Evolutionary conservation across 2,329 filamentous ascomycete species (phyloP), one percentile per base, ranked within the genome.

Genomic region (Ophiostoma tasmaniense): DNA sequence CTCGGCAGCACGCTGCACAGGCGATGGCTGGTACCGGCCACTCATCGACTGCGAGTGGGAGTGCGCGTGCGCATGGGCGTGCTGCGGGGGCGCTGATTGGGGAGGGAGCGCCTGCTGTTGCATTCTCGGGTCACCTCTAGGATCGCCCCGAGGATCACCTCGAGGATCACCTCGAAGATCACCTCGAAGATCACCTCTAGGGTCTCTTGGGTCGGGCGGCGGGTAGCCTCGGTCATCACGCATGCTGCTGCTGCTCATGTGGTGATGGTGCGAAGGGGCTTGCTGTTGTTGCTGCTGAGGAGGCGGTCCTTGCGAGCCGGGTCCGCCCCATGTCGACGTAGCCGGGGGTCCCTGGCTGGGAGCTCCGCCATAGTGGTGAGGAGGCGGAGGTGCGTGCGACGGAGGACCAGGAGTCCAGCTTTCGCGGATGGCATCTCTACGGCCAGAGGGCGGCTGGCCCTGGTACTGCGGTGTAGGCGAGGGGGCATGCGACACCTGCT

Each of bases 391-490:
- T 30, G 25, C 59, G 66, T 25, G 28, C 11, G 61, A 59, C 25
- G 66, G 66, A 30, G 64, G 67, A 11, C 74, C 74, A 37, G 74
- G 71, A 35, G 75, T 74, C 76, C 79, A 81, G 66, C 76, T 70
- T 52, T 81, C 80, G 30, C 81, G 76, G 33, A 74, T 78, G 0
- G 80, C 74, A 64, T 85, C 83, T 25, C 82, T 80, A 13, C 79
- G 76, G 35, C 81, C 79, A 14, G 28, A 80, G 73, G 76, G 68
- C n/a, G 79, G 78, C 73, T 87, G 84, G 11, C 79, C 75, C 0
- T 80, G 78, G 69, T 87, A 87, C 72, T 71, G 71, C 10, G 67
- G 70, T 10, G 71, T 70, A 1, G 71, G 71, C 35, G 71, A 72
- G 0, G 68, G 45, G 0, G 66, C 67, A 28, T 67, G 69, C 52